Base-by-base conservation (phyloP, 148 eudicot species). In the Rhododendron kiyosumense region DNA sequence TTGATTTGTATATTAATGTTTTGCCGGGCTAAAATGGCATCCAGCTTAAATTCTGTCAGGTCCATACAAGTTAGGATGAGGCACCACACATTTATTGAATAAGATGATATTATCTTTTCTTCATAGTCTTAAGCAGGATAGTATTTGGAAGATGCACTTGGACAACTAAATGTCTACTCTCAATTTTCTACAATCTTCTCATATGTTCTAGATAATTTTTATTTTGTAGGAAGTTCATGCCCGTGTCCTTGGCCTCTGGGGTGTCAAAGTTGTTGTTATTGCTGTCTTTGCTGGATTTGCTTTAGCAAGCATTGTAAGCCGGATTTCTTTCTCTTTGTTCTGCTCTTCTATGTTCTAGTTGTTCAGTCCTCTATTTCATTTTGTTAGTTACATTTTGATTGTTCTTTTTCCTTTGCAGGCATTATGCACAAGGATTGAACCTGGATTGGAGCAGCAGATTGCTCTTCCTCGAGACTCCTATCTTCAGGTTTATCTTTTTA, bases 401-500 rank as follows among this genome's bases (percentile, higher is more conserved):
- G 43, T 26, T 83, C 20, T 34, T 81, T 87, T 61, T 49, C 38
- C 73, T 77, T 85, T 77, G n/a, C 86, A 97, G 98, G 97, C 99
- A 69, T 94, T 97, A 86, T 94, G 96, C 89, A 91, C 98, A 43
- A 94, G 99, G 92, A 95, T 97, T 85, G 91, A 97, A 91, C 97
- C 98, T 88, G 99, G 99, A 88, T 88, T 97, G 76, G 98, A 97
- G 89, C 99, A 97, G 90, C 95, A 95, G 88, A 93, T 97, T 86
- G 99, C 96, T 91, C 98, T 97, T 87, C 99, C 99, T 79, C 93
- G 95, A 85, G 96, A 97, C 87, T 97, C 98, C 22, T 97, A 97
- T 90, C 98, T 97, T 87, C 99, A 97, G 99, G 99, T 97, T 82
- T 89, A 67, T 81, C 18, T 38, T 41, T 15, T 43, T 75, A 71